Evolutionary conservation across 2,329 filamentous ascomycete genomes (phyloP), one percentile per base, ranked within the genome.

Genomic region (Magnaporthiopsis rhizophila): DNA sequence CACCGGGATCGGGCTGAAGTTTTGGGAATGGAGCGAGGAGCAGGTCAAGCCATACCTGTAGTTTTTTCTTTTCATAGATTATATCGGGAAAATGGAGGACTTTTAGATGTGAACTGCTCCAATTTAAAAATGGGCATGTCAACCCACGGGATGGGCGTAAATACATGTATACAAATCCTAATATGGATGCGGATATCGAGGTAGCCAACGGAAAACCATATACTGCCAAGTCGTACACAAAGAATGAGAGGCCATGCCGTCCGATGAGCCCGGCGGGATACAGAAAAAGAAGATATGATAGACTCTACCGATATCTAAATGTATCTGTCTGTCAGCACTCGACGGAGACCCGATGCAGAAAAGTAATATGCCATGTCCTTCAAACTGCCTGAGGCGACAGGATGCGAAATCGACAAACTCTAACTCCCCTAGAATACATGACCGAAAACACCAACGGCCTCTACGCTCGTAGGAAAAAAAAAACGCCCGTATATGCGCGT

Each of bases 21-120:
- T 79, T 61, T 80, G 76, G 77, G 69, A 74, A 3, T 80, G 78
- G 78, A 74, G 71, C 0, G 73, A 79, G 64, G 72, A 74, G 21
- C 77, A 80, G 58, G 68, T 78, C 21, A 71, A 73, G 57, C 65
- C 68, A 24, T 71, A 68, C 36, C 53, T 68, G 34, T 72, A 32
- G 36, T 38, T 3, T 9, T 9, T 15, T 3, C 1, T 13, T 2
- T 53, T 1, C 1, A n/a, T 11, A 1, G 21, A 15, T 7, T n/a
- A 38, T 1, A 38, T 30, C 28, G 28, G 28, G 28, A n/a, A n/a
- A n/a, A n/a, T n/a, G n/a, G n/a, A n/a, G n/a, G n/a, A n/a, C n/a
- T n/a, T n/a, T n/a, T n/a, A n/a, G n/a, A n/a, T n/a, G n/a, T n/a
- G n/a, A n/a, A n/a, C n/a, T 38, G 36, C 3, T 5, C 36, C 13